These are phyloP conservation scores for Globisporangium cylindrosporum DNA, from an alignment of 352 stramenopile genomes.

Conservation along the genomic window DNA sequence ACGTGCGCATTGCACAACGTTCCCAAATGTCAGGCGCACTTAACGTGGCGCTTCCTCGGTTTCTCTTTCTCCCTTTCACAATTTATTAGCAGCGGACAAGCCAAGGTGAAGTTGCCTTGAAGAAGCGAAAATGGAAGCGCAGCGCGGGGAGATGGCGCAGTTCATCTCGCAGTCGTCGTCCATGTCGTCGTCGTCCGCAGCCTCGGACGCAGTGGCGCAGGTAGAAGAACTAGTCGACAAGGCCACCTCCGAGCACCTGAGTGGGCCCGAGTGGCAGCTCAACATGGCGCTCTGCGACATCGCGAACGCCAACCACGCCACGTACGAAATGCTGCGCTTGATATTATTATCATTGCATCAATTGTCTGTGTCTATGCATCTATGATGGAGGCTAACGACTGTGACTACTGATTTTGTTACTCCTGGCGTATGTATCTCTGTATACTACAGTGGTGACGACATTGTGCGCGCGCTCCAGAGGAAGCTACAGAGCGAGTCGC, in stretches of 20 bases:
- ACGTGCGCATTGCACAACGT: neutral
- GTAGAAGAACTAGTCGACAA: conserved; percentile 48
- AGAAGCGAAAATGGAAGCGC: neutral
- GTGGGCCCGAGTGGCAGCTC: conserved; percentile 60
- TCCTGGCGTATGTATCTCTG: neutral
- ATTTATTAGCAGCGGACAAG: neutral
- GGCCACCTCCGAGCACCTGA: conserved; percentile 51
- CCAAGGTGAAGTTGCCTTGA: conserved; percentile 1
- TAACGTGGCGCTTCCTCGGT: neutral
- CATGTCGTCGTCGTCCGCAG: neutral
- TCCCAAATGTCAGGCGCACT: neutral
- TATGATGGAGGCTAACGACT: neutral
- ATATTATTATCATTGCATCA: neutral
- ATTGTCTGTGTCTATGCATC: neutral
- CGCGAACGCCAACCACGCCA: conserved; percentile 42
- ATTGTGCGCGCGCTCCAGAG: conserved; percentile 59
- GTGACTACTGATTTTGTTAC: neutral
- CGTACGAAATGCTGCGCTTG: conserved; percentile 28
- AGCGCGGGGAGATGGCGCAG: conserved; percentile 2
- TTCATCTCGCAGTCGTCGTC: conserved; percentile 7
- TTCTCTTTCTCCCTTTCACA: neutral
- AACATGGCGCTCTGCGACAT: conserved; percentile 75
- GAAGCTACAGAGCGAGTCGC: conserved; percentile 47
- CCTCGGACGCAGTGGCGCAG: conserved; percentile 14
- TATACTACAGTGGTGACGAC: conserved; percentile 42